Base-by-base conservation (phyloP, 768 basidiomycete genomes). In the Lactarius hatsudake region DNA sequence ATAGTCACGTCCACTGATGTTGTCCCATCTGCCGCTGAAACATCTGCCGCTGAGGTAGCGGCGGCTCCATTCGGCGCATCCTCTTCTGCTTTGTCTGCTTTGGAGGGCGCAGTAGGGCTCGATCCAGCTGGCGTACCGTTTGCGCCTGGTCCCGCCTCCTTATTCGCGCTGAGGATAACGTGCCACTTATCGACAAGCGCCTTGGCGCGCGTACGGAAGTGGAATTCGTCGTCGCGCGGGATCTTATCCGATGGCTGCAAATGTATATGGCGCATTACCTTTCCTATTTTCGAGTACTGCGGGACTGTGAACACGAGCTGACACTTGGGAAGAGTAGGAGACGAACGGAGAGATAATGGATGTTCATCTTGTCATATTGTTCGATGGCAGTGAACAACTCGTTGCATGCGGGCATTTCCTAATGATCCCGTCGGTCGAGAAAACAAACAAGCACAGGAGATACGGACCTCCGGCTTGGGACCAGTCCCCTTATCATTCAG, bases 191-290 rank as follows among this genome's bases (percentile, higher is more conserved):
- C 82, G 68, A 93, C 87, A 20, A 94, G 80, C 30, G 81, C 83
- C 69, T 83, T 82, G 15, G 90, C 87, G 30, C 92, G 86, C 8
- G 86, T 82, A 38, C 85, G 84, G 81, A 94, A 90, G 69, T 87
- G 82, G 81, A 86, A 84, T 72, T 92, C 87, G 59, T 85, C 82
- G 68, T 86, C 81, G 45, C 79, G 79, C 5, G 91, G 90, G 23
- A 93, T 84, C 72, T 80, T 83, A 20, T 81, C 80, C 42, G 79
- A 76, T 6, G 76, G 54, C 9, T 91, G 81, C 8, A 82, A 80
- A 32, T 87, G 81, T 72, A 95, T 91, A 77, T 93, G 91, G 72
- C 91, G 90, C 90, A 95, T 92, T 40, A 95, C 92, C 80, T 90
- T 89, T 76, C 86, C 87, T 70, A 91, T 89, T 77, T 92, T 91